Evolutionary conservation across 2,329 filamentous ascomycete genomes (phyloP).

Genomic region (Myriosclerotinia curreyana): DNA sequence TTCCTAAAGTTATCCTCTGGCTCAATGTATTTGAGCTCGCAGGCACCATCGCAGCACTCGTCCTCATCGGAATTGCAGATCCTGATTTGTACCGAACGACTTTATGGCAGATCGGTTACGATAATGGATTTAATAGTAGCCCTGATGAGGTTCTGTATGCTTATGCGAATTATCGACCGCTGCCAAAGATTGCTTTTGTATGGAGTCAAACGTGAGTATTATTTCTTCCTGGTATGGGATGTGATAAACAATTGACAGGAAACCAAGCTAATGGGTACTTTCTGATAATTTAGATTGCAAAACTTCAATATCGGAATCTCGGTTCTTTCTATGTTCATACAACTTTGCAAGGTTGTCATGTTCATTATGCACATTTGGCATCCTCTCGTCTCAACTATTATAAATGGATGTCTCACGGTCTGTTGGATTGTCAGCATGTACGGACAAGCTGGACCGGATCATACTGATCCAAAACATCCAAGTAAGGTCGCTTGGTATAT

Average conservation of each 20-base stretch:
- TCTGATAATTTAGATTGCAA: slow-evolving; percentile 58
- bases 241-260: not conserved
- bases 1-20: slow-evolving; percentile 45
- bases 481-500: slow-evolving; percentile 72
- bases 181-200: slow-evolving; percentile 62
- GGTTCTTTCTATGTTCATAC: slow-evolving; percentile 71
- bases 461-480: slow-evolving; percentile 60
- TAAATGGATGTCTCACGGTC: slow-evolving; percentile 55
- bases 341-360: slow-evolving; percentile 66
- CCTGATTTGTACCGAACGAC: slow-evolving; percentile 69
- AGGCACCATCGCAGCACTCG: slow-evolving; percentile 62
- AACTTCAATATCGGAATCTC: slow-evolving; percentile 75
- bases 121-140: slow-evolving; percentile 71
- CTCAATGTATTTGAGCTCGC: slow-evolving; percentile 65
- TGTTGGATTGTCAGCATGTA: slow-evolving; percentile 66
- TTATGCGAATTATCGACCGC: slow-evolving; percentile 65
- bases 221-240: not conserved
- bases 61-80: slow-evolving; percentile 70
- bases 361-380: slow-evolving; percentile 70
- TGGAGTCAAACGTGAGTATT: slow-evolving; percentile 68
- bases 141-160: slow-evolving; percentile 68
- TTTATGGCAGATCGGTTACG: slow-evolving; percentile 69
- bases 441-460: slow-evolving; percentile 71
- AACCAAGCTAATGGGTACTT: slow-evolving; percentile 19
- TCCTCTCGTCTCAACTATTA: slow-evolving; percentile 59